phyloP scores from a whole-genome alignment of 2,329 filamentous ascomycete species.

The Annulohypoxylon truncatum region DNA sequence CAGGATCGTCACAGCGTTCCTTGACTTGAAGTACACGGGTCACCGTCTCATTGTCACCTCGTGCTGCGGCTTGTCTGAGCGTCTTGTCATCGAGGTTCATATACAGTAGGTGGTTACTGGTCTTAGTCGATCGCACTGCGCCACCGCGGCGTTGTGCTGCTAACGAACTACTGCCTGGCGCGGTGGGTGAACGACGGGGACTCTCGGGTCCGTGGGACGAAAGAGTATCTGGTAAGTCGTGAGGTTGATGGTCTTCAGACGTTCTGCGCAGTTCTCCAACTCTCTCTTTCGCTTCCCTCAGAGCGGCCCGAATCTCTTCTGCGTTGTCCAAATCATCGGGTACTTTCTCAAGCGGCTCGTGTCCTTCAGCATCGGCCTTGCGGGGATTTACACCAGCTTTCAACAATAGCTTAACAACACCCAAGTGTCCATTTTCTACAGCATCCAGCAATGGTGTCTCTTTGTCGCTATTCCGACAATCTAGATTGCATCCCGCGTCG shows the following conservation, averaged over 20 bases:
- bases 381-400: slow-evolving; percentile 91
- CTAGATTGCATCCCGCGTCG: slow-evolving; percentile 83
- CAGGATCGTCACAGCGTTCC: slow-evolving; percentile 76
- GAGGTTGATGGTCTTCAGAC: slow-evolving; percentile 67
- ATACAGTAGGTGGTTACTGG: slow-evolving; percentile 72
- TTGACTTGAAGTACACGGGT: slow-evolving; percentile 71
- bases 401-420: slow-evolving; percentile 86
- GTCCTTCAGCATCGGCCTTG: slow-evolving; percentile 89
- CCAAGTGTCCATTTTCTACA: slow-evolving; percentile 92
- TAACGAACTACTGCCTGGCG: slow-evolving; percentile 48
- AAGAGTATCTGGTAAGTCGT: slow-evolving; percentile 60
- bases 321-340: slow-evolving; percentile 79
- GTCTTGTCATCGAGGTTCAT: slow-evolving; percentile 73
- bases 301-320: slow-evolving; percentile 78
- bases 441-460: slow-evolving; percentile 96
- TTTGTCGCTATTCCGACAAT: slow-evolving; percentile 82
- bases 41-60: slow-evolving; percentile 71
- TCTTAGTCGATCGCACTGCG: slow-evolving; percentile 71
- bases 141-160: slow-evolving; percentile 62
- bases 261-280: slow-evolving; percentile 65
- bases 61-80: slow-evolving; percentile 68
- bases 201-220: slow-evolving; percentile 69
- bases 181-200: slow-evolving; percentile 67
- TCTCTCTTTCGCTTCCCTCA: slow-evolving; percentile 70
- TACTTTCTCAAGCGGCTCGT: slow-evolving; percentile 89